These are phyloP conservation scores for Pistacia vera DNA, from an alignment of 345 rosid genomes.

Conservation along the genomic window DNA sequence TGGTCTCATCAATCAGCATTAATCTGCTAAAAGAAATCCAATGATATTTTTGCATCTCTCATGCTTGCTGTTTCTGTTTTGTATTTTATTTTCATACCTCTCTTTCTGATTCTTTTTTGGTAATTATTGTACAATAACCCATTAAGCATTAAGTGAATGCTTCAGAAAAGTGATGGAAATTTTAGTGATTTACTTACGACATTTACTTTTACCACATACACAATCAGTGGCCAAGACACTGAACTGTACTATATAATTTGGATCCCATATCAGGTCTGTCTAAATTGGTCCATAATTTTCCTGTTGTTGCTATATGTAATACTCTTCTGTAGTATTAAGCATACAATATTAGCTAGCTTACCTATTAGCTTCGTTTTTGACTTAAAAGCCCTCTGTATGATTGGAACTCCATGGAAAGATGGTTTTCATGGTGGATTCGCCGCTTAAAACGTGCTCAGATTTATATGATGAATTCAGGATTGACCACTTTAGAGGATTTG, in stretches of 20 bases:
- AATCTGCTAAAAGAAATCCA: neutral
- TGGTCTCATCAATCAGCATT: neutral
- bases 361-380: slow-evolving; percentile 23
- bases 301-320: neutral
- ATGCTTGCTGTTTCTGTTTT: neutral
- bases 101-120: neutral
- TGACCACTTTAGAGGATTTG: slow-evolving; percentile 97
- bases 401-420: slow-evolving; percentile 92
- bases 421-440: slow-evolving; percentile 90
- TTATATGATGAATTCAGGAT: slow-evolving; percentile 88
- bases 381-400: slow-evolving; percentile 83
- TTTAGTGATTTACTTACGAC: neutral
- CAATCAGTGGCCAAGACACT: neutral
- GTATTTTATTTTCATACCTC: neutral
- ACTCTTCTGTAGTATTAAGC: neutral
- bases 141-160: neutral
- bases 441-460: slow-evolving; percentile 76
- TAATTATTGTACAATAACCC: neutral
- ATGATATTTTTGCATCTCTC: neutral
- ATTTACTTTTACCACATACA: neutral
- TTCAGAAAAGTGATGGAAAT: neutral
- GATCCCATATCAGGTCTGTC: neutral
- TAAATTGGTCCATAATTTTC: neutral
- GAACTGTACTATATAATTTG: neutral
- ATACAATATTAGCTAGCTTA: slow-evolving; percentile 12